Conservation (phyloP, 768 basidiomycete genomes). For the Calvatia gigantea region DNA sequence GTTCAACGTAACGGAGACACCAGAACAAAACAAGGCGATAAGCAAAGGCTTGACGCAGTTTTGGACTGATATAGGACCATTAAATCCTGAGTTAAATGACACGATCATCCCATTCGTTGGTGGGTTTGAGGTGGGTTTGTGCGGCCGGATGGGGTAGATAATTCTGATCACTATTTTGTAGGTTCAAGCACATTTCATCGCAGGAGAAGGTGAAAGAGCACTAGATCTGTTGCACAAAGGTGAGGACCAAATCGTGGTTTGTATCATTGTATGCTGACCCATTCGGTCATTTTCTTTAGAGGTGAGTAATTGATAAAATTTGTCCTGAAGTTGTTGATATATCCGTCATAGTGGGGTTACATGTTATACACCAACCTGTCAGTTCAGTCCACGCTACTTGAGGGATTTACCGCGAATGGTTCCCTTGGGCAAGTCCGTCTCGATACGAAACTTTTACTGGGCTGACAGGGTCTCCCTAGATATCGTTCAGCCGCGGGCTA, state of each 20-base stretch:
- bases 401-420: constrained; percentile 57
- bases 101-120: constrained; percentile 52
- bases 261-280: background rate
- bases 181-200: constrained; percentile 48
- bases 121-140: constrained; percentile 38
- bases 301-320: background rate
- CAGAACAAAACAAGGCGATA: constrained; percentile 35
- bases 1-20: constrained; percentile 39
- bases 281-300: background rate
- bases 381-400: constrained; percentile 53
- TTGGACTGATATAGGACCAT: constrained; percentile 46
- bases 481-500: constrained; percentile 53
- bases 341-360: constrained; percentile 43
- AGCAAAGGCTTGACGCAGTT: constrained; percentile 41
- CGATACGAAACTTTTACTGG: background rate
- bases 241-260: background rate
- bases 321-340: background rate
- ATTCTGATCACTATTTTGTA: constrained; percentile 15
- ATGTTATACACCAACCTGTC: constrained; percentile 53
- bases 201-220: constrained; percentile 41
- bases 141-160: background rate
- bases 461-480: constrained; percentile 13
- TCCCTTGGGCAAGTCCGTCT: constrained; percentile 39
- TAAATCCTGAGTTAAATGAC: constrained; percentile 47
- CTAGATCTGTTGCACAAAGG: constrained; percentile 41